Percentiles rank a stretch among this genome's conserved stretches.
Conservation (phyloP, 352 stramenopile genomes). For the Globisporangium apiculatum region DNA sequence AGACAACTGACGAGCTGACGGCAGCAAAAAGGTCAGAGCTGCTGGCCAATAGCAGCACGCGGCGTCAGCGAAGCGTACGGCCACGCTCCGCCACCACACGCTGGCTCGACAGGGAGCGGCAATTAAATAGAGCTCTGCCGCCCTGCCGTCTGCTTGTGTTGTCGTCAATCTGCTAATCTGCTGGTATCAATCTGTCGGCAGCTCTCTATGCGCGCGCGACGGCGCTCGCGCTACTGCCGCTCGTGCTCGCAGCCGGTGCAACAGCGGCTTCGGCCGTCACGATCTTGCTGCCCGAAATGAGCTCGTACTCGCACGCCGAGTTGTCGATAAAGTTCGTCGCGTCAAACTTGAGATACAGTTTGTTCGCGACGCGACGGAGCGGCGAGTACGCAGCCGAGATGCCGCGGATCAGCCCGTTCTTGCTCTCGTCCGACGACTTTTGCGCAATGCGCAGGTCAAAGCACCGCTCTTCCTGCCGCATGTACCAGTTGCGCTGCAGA, state of each 20-base stretch:
- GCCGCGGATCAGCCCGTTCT: constrained; percentile 60
- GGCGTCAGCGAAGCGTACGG: no score
- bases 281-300: constrained; percentile 57
- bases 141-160: background rate
- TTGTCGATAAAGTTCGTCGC: constrained; percentile 69
- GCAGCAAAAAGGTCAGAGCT: no score
- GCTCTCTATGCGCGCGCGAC: constrained; percentile 5
- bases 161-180: background rate
- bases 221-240: background rate
- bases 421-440: constrained; percentile 38
- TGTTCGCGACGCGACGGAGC: constrained; percentile 38
- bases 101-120: background rate
- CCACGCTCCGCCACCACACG: background rate
- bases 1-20: no score
- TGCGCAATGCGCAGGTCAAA: constrained; percentile 65
- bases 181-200: background rate
- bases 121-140: constrained; percentile 7
- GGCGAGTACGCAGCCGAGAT: constrained; percentile 61
- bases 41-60: no score
- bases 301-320: constrained; percentile 58
- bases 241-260: background rate
- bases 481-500: constrained; percentile 51
- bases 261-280: constrained; percentile 14
- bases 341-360: constrained; percentile 79
- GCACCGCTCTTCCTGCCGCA: constrained; percentile 55